These are phyloP conservation scores for Aspergillus carbonarius DNA, from an alignment of 2,329 filamentous ascomycete genomes.

Conservation along the genomic window DNA sequence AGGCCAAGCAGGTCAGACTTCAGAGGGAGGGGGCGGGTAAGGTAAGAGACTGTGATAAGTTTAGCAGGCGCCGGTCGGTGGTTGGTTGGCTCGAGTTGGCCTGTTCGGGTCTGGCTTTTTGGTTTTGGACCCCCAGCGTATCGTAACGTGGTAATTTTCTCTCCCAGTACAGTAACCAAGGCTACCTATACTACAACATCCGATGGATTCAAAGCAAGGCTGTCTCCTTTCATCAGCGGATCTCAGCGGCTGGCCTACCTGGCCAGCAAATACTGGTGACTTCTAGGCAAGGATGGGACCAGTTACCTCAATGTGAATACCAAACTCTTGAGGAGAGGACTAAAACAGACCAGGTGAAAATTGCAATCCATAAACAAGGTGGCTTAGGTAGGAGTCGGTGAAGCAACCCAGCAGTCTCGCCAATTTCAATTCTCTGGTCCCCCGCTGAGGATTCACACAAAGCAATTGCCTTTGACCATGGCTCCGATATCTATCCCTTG, in stretches of 20 bases:
- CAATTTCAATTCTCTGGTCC: background rate
- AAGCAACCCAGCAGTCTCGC: background rate
- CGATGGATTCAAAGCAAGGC: background rate
- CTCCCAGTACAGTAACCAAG: background rate
- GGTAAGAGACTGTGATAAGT: constrained; percentile 7
- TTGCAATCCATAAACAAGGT: background rate
- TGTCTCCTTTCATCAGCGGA: background rate
- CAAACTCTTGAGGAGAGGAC: background rate
- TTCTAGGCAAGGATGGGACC: background rate
- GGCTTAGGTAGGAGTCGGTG: constrained; percentile 8
- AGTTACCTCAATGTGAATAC: background rate
- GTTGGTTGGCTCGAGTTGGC: background rate
- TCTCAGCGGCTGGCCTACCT: background rate
- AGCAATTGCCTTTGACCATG: background rate
- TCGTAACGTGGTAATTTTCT: background rate
- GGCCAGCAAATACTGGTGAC: background rate
- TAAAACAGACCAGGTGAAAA: background rate
- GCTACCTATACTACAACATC: background rate
- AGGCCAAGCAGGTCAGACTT: constrained; percentile 2
- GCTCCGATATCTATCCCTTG: background rate
- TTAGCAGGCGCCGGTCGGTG: background rate
- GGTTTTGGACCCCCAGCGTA: background rate
- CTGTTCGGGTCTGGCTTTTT: constrained; percentile 3
- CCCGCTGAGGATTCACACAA: background rate
- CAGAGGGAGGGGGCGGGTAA: constrained; percentile 27